Evolutionary conservation across 306 rosid species (phyloP), one percentile per base, ranked within the genome.

Genomic region (Abrus precatorius): DNA sequence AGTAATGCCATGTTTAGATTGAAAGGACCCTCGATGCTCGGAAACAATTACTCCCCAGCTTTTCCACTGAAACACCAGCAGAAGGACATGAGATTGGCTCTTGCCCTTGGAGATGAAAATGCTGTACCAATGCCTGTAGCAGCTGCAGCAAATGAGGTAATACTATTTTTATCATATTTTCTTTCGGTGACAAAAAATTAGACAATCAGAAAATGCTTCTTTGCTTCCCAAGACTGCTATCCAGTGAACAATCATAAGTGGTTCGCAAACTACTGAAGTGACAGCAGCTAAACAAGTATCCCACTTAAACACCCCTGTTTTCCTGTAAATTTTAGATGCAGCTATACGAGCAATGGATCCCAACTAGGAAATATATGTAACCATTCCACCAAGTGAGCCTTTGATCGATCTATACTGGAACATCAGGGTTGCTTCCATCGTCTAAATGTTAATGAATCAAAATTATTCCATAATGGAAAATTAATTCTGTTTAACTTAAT

Each of bases 31-130:
- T 7, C 88, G 63, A 91, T 93, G 91, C 85, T 91, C 8, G 32
- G 89, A 84, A 86, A 82, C 75, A 91, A 50, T 78, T 89, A 91
- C 80, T 49, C 94, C 75, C 92, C 97, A 5, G 97, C 97, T 38
- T 93, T 93, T 88, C 97, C 97, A 0, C 88, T 93, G 76, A 93
- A 93, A 81, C 97, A 93, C 86, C 96, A 93, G 84, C 97, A 93
- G 84, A 93, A 93, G 84, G 97, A 93, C 87, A 93, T 91, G 97
- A 91, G 96, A 77, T 83, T 93, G 85, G 96, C 97, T 82, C 94
- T 93, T 83, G 89, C 94, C 67, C 92, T 91, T 65, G 97, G 92
- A 20, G 96, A 93, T 83, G 94, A 91, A 76, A 84, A 87, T 80
- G 86, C 90, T 60, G 83, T 88, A 60, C 52, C 97, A 67, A 93